Conservation (phyloP, 2,329 filamentous ascomycete species). For the Leptographium lundbergii region DNA sequence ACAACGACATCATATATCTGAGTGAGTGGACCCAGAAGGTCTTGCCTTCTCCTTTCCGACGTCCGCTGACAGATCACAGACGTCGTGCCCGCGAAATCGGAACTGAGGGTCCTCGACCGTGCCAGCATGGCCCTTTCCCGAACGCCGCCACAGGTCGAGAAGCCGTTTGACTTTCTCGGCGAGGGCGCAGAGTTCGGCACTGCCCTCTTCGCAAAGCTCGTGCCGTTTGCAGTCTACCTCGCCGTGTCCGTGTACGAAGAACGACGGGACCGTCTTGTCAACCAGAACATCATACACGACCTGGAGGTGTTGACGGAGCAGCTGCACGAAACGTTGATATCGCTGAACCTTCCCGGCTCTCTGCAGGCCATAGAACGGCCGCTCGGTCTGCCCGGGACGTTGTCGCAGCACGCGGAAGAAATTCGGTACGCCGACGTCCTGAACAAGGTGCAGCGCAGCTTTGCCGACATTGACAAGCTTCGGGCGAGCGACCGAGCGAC, state of each 20-base stretch:
- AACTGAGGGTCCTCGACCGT: slow-evolving; percentile 73
- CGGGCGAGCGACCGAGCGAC: slow-evolving; percentile 63
- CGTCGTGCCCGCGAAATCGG: slow-evolving; percentile 74
- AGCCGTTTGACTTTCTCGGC: slow-evolving; percentile 68
- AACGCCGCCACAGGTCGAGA: slow-evolving; percentile 68
- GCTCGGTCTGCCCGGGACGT: slow-evolving; percentile 69
- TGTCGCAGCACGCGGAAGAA: slow-evolving; percentile 87
- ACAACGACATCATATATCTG: slow-evolving; percentile 93
- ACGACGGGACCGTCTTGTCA: slow-evolving; percentile 77
- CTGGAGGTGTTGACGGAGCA: slow-evolving; percentile 69
- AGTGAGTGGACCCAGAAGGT: slow-evolving; percentile 30
- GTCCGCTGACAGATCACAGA: slow-evolving; percentile 24
- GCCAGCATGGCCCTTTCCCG: slow-evolving; percentile 78
- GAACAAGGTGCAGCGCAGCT: slow-evolving; percentile 61
- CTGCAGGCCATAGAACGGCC: slow-evolving; percentile 92
- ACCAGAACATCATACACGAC: slow-evolving; percentile 74
- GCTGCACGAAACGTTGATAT: slow-evolving; percentile 67
- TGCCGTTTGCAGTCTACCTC: slow-evolving; percentile 90
- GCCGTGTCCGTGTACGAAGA: slow-evolving; percentile 94
- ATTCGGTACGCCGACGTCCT: slow-evolving; percentile 83
- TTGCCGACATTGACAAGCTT: slow-evolving; percentile 85
- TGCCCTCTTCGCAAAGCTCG: slow-evolving; percentile 78
- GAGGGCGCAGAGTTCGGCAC: slow-evolving; percentile 70
- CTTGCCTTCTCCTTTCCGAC: neutral
- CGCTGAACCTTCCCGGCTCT: slow-evolving; percentile 79